phyloP scores from a whole-genome alignment of 2,329 filamentous ascomycete species.

The Plectosphaerella plurivora region DNA sequence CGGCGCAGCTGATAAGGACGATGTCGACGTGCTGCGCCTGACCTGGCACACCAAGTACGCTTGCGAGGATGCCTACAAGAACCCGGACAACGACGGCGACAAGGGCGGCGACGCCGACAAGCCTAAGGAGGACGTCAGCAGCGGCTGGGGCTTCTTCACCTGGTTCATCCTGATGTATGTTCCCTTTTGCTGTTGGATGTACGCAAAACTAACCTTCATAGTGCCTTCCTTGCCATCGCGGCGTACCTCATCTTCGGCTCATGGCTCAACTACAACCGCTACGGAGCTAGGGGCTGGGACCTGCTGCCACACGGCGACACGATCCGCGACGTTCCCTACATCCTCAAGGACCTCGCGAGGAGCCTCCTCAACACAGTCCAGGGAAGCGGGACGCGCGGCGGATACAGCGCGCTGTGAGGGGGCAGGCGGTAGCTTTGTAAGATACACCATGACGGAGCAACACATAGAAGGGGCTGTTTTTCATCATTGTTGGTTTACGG shows the following conservation, averaged over 20 bases:
- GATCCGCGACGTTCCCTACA: slow-evolving; percentile 86
- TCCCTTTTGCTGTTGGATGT: not conserved
- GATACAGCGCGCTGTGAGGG: slow-evolving; percentile 84
- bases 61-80: slow-evolving; percentile 54
- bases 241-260: slow-evolving; percentile 96
- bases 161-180: slow-evolving; percentile 93
- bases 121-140: slow-evolving; percentile 32
- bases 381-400: slow-evolving; percentile 77
- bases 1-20: slow-evolving; percentile 49
- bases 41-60: slow-evolving; percentile 87
- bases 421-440: not conserved
- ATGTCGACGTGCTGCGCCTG: slow-evolving; percentile 62
- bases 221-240: slow-evolving; percentile 78
- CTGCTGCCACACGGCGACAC: slow-evolving; percentile 88
- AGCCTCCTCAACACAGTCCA: slow-evolving; percentile 79
- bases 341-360: slow-evolving; percentile 82
- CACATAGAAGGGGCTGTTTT: too few species aligned
- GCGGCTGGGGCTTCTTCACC: slow-evolving; percentile 91
- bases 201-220: slow-evolving; percentile 30
- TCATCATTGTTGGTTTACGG: too few species aligned
- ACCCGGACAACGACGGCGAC: slow-evolving; percentile 35
- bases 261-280: slow-evolving; percentile 98
- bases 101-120: slow-evolving; percentile 33
- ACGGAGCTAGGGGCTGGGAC: slow-evolving; percentile 93
- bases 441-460: not conserved